Percentiles rank a stretch among this genome's conserved stretches.
Conservation (phyloP, 2,329 filamentous ascomycete genomes). For the Leptographium radiaticola region DNA sequence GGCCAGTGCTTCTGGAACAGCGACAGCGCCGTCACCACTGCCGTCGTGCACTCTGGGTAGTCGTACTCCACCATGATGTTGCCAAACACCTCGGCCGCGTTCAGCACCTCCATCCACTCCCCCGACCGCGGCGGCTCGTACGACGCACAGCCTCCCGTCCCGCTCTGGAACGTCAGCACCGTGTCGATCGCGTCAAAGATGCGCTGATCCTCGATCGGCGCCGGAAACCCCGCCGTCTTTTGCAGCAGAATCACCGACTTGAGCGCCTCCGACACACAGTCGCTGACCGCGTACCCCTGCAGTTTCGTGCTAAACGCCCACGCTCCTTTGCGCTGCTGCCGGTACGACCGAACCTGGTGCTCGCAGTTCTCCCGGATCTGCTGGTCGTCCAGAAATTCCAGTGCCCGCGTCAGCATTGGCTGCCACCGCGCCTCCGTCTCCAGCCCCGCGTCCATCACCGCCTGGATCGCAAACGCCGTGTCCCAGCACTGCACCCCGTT, state of each 20-base stretch:
- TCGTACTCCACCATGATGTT: slow-evolving; percentile 98
- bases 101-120: slow-evolving; percentile 68
- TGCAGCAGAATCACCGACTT: slow-evolving; percentile 77
- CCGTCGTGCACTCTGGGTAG: slow-evolving; percentile 95
- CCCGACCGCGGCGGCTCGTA: slow-evolving; percentile 79
- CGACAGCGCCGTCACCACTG: slow-evolving; percentile 75
- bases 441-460: slow-evolving; percentile 65
- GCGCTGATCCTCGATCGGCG: slow-evolving; percentile 60
- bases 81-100: slow-evolving; percentile 92
- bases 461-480: slow-evolving; percentile 79
- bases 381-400: slow-evolving; percentile 78
- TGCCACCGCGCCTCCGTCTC: slow-evolving; percentile 65
- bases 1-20: slow-evolving; percentile 75
- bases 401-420: slow-evolving; percentile 69
- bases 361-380: slow-evolving; percentile 77
- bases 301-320: slow-evolving; percentile 92
- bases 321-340: slow-evolving; percentile 80
- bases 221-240: slow-evolving; percentile 60
- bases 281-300: slow-evolving; percentile 90
- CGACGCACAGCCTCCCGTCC: slow-evolving; percentile 72
- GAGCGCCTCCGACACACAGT: slow-evolving; percentile 84
- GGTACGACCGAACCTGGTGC: slow-evolving; percentile 70
- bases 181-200: slow-evolving; percentile 85
- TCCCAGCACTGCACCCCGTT: slow-evolving; percentile 99
- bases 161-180: slow-evolving; percentile 80